These are phyloP conservation scores for Tylopilus vinaceipallidus DNA, from an alignment of 768 basidiomycete genomes.

Conservation along the genomic window DNA sequence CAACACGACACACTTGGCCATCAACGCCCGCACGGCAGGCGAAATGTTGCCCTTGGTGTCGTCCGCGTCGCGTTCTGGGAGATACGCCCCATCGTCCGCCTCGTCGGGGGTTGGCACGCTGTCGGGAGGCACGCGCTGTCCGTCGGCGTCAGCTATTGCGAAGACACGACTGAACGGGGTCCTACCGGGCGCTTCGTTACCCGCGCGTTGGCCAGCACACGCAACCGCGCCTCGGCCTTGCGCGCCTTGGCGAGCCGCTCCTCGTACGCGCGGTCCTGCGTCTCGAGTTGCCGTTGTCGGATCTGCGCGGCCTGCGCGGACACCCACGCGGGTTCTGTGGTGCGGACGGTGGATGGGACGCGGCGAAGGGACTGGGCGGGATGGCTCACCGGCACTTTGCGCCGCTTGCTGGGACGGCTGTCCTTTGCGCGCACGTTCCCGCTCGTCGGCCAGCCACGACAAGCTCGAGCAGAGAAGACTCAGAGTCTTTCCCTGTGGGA, in stretches of 20 bases:
- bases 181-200: conserved; percentile 62
- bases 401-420: conserved; percentile 40
- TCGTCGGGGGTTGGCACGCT: conserved; percentile 25
- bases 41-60: conserved; percentile 59
- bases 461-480: conserved; percentile 75
- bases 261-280: conserved; percentile 62
- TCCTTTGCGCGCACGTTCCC: conserved; percentile 65
- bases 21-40: conserved; percentile 72
- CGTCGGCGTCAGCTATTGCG: conserved; percentile 3
- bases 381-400: conserved; percentile 29
- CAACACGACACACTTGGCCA: conserved; percentile 60
- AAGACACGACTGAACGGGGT: not conserved
- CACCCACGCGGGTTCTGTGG: conserved; percentile 71
- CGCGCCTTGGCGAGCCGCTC: conserved; percentile 57
- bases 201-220: conserved; percentile 51
- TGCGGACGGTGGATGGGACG: conserved; percentile 17
- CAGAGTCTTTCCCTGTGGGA: conserved; percentile 78
- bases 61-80: conserved; percentile 54
- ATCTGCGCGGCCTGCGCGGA: conserved; percentile 66
- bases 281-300: conserved; percentile 63
- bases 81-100: conserved; percentile 64
- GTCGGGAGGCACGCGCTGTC: conserved; percentile 23
- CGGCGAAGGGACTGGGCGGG: not conserved
- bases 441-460: conserved; percentile 73
- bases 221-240: conserved; percentile 57